Conservation (phyloP, 129 eudicot species). For the Artemisia tridentata region DNA sequence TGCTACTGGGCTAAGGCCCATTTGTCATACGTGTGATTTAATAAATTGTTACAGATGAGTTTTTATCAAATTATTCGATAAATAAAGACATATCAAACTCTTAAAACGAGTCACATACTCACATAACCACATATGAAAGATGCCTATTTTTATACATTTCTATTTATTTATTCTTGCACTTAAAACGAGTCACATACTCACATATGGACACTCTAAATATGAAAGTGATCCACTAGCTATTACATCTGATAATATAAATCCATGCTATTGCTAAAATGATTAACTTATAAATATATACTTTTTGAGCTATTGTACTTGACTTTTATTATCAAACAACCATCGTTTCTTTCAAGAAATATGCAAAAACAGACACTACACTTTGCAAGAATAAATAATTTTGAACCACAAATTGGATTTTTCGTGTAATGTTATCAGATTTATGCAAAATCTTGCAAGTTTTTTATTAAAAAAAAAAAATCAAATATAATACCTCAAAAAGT, state of each 20-base stretch:
- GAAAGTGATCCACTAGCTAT: background rate
- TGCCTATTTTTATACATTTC: background rate
- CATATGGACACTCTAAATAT: slow-evolving; percentile 6
- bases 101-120: background rate
- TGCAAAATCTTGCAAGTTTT: background rate
- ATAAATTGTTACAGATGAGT: too few species aligned
- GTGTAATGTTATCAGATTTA: background rate
- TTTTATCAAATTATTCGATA: too few species aligned
- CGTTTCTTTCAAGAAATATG: background rate
- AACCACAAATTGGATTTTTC: background rate
- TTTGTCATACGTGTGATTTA: too few species aligned
- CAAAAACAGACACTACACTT: background rate
- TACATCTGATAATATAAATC: slow-evolving; percentile 21
- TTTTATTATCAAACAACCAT: slow-evolving; percentile 1
- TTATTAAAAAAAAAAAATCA: slow-evolving; percentile 2
- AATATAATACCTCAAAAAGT: slow-evolving; percentile 11
- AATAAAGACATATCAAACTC: too few species aligned
- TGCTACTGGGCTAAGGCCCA: too few species aligned
- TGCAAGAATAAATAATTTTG: slow-evolving; percentile 17
- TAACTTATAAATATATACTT: slow-evolving; percentile 1
- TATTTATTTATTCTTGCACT: too few species aligned
- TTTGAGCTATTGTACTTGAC: background rate
- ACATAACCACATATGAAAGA: background rate
- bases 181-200: too few species aligned
- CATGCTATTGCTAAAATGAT: slow-evolving; percentile 15